phyloP scores from a whole-genome alignment of 1,284 basidiomycete genomes.

The Marasmius tenuissimus region DNA sequence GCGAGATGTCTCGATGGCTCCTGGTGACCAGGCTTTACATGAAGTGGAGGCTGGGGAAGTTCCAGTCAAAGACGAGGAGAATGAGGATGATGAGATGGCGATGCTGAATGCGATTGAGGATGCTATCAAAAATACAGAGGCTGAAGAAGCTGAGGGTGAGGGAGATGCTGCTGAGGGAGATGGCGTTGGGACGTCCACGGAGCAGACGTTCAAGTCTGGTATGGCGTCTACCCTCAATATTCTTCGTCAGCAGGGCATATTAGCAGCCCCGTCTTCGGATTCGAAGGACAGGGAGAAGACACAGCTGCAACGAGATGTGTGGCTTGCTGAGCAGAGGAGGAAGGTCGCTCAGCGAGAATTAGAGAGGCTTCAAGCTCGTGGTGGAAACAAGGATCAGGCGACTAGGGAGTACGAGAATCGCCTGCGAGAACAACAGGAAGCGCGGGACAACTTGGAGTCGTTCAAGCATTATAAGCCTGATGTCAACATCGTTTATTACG shows the following conservation, averaged over 20 bases:
- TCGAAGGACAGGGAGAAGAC: conserved; percentile 77
- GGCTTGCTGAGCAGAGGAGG: conserved; percentile 85
- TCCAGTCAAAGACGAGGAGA: conserved; percentile 74
- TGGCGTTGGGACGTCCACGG: conserved; percentile 62
- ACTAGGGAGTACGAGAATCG: conserved; percentile 95
- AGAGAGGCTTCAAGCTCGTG: conserved; percentile 73
- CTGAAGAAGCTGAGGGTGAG: conserved; percentile 43
- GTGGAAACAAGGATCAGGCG: conserved; percentile 89
- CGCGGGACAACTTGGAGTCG: conserved; percentile 77
- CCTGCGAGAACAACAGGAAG: conserved; percentile 87
- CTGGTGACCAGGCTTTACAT: conserved; percentile 62
- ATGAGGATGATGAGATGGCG: conserved; percentile 63
- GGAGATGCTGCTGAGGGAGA: conserved; percentile 25
- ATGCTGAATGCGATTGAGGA: conserved; percentile 76
- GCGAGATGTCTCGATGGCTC: conserved; percentile 56
- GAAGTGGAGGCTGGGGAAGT: conserved; percentile 83
- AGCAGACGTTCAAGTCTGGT: conserved; percentile 77
- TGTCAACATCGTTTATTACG: conserved; percentile 94
- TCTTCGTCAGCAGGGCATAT: conserved; percentile 89
- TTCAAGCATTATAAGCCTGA: conserved; percentile 97
- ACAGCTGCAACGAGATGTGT: conserved; percentile 86
- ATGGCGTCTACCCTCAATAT: conserved; percentile 89
- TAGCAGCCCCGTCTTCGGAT: conserved; percentile 68
- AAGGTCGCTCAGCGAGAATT: conserved; percentile 78
- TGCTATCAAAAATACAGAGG: conserved; percentile 60